phyloP scores from a whole-genome alignment of 257 asterid species.

The Fraxinus pennsylvanica region DNA sequence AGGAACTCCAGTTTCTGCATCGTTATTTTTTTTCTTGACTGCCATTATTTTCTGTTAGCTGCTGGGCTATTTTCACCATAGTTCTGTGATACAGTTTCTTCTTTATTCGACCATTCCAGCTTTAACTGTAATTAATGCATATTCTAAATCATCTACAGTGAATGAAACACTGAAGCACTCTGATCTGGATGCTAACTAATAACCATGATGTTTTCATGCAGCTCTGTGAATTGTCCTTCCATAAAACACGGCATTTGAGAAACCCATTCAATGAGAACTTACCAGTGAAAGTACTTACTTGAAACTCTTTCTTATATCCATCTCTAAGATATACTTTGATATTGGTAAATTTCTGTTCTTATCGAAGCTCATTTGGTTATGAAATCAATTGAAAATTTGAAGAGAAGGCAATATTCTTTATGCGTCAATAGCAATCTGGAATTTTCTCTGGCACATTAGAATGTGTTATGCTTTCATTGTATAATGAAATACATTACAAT shows the following conservation, averaged over 20 bases:
- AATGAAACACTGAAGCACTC: neutral
- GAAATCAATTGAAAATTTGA: neutral
- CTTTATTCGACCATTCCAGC: conserved; percentile 8
- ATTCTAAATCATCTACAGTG: conserved; percentile 1
- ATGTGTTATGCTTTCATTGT: neutral
- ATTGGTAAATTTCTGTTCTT: conserved; percentile 3
- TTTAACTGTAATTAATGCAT: neutral
- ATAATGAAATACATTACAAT: neutral
- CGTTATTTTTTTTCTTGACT: neutral
- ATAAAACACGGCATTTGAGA: conserved; percentile 82
- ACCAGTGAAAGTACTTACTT: conserved; percentile 73
- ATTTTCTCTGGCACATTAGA: neutral
- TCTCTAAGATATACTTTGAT: conserved; percentile 16
- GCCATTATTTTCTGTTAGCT: no score
- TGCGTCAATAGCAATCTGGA: neutral
- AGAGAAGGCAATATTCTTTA: neutral
- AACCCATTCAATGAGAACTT: conserved; percentile 82
- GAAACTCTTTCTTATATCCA: conserved; percentile 4
- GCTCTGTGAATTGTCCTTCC: conserved; percentile 88
- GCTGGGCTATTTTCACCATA: no score
- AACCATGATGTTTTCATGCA: conserved; percentile 40
- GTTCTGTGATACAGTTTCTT: neutral
- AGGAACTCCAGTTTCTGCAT: neutral
- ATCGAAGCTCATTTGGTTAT: neutral
- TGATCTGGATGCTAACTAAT: neutral